These are phyloP conservation scores for Fusarium mangiferae DNA, from an alignment of 2,329 filamentous ascomycete genomes.

Conservation along the genomic window DNA sequence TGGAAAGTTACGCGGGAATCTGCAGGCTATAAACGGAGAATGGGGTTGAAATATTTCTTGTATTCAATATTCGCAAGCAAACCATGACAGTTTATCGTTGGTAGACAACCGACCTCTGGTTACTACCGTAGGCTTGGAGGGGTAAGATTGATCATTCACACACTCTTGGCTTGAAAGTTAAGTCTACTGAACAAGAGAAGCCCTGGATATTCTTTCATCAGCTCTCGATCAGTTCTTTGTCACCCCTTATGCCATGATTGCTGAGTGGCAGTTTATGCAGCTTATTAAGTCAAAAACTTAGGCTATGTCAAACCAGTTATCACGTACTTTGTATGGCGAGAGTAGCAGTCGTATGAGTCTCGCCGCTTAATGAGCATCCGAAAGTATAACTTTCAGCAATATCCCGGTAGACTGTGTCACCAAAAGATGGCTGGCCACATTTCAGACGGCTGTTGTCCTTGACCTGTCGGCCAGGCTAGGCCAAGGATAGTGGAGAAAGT, in stretches of 20 bases:
- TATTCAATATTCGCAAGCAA: background rate
- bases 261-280: background rate
- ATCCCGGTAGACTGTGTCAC: background rate
- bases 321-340: no score
- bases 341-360: background rate
- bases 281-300: no score
- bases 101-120: background rate
- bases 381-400: background rate
- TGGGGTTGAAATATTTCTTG: background rate
- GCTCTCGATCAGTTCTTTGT: background rate
- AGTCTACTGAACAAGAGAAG: background rate
- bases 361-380: background rate
- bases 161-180: background rate
- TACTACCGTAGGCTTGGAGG: background rate
- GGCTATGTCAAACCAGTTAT: background rate
- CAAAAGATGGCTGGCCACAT: background rate
- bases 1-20: background rate
- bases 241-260: no score
- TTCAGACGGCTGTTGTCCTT: background rate
- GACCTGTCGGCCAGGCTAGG: background rate
- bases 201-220: no score
- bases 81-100: background rate
- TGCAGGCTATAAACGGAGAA: background rate
- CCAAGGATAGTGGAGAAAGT: background rate
- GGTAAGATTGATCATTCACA: no score